Percentiles rank a stretch among this genome's conserved stretches.
Evolutionary conservation across 352 stramenopile genomes (phyloP).

Genomic region (Globisporangium lucens): DNA sequence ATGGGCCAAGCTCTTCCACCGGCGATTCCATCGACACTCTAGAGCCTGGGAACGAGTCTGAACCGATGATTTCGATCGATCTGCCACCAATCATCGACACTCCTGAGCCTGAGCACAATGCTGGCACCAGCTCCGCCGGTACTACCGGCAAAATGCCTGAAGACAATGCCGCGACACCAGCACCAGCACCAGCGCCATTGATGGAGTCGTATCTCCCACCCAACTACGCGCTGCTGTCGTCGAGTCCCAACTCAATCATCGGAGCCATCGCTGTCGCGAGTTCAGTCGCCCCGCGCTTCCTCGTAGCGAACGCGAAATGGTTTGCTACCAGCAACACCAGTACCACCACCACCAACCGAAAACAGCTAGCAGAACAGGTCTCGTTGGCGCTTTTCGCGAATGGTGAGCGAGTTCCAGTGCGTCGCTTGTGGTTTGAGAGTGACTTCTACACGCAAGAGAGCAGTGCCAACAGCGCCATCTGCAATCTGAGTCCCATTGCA

Average conservation of each 20-base stretch:
- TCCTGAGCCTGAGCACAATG: not conserved
- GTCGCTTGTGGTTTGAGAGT: not conserved
- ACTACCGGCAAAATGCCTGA: not conserved
- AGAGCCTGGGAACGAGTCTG: not conserved
- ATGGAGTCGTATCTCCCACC: not conserved
- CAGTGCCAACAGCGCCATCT: not conserved
- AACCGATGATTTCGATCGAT: not conserved
- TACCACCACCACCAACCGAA: not conserved
- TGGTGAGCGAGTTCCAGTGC: not conserved
- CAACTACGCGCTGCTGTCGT: conserved; percentile 7
- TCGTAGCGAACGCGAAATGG: conserved; percentile 1
- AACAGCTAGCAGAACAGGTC: not conserved
- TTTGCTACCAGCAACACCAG: not conserved
- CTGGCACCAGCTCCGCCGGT: not conserved
- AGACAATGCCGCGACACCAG: not conserved
- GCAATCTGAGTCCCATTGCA: not conserved
- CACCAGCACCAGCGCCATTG: not conserved
- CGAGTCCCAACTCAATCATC: not conserved
- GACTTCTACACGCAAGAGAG: not conserved
- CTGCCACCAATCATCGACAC: not conserved
- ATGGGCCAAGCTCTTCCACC: not conserved
- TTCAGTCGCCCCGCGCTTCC: not conserved
- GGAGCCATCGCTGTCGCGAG: not conserved
- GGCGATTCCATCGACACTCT: not conserved
- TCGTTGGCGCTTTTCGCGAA: not conserved